Conservation (phyloP, 202 grass and related monocot species). For the Schoenoplectus triqueter region DNA sequence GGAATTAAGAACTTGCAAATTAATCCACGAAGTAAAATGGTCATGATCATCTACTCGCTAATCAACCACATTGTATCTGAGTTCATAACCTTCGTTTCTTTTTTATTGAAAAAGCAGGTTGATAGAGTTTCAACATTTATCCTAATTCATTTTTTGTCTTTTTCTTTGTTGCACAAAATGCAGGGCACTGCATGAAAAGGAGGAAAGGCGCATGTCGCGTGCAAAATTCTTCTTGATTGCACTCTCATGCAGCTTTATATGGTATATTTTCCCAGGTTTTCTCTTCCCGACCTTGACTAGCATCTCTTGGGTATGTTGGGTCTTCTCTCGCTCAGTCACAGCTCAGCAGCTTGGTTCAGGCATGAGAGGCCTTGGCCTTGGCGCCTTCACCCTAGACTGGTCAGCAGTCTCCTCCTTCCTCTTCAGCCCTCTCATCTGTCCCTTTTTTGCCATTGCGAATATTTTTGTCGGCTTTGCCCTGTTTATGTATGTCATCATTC, state of each 20-base stretch:
- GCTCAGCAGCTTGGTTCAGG: slow-evolving; percentile 86
- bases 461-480: slow-evolving; percentile 58
- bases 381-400: slow-evolving; percentile 82
- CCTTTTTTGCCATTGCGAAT: slow-evolving; percentile 82
- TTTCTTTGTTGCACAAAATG: not conserved
- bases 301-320: slow-evolving; percentile 93
- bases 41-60: not conserved
- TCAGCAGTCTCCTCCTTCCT: slow-evolving; percentile 63
- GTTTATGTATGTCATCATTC: slow-evolving; percentile 62
- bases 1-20: not conserved
- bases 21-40: not conserved
- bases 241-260: slow-evolving; percentile 73
- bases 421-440: slow-evolving; percentile 60
- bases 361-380: slow-evolving; percentile 61
- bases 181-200: slow-evolving; percentile 85
- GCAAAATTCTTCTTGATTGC: slow-evolving; percentile 90
- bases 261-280: slow-evolving; percentile 79
- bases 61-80: not conserved
- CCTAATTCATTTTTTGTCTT: not conserved
- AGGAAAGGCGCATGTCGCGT: slow-evolving; percentile 60
- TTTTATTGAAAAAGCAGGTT: not conserved
- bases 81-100: not conserved
- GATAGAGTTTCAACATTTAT: not conserved
- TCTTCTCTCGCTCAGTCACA: slow-evolving; percentile 66
- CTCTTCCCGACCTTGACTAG: slow-evolving; percentile 55